Evolutionary conservation across 2,329 filamentous ascomycete species (phyloP).

Genomic region (Colletotrichum sp.): DNA sequence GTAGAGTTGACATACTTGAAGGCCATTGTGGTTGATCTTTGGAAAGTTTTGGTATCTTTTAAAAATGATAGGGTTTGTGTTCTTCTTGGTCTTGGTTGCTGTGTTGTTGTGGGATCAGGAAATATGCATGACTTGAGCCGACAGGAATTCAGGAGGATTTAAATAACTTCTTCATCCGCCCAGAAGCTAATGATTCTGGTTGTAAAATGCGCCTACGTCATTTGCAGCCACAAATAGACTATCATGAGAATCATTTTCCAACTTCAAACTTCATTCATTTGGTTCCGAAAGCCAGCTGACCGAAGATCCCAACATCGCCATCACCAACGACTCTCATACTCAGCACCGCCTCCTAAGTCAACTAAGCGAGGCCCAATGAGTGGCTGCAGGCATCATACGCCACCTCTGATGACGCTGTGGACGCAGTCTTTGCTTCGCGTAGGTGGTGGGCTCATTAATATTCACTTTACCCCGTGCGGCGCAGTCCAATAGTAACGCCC

Average conservation of each 20-base stretch:
- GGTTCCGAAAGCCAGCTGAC: background rate
- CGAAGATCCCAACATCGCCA: background rate
- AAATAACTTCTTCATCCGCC: background rate
- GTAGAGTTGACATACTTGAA: background rate
- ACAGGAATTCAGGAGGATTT: background rate
- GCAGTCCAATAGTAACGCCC: background rate
- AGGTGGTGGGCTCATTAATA: background rate
- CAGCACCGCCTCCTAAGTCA: background rate
- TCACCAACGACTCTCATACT: background rate
- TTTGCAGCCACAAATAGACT: background rate
- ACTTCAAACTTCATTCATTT: background rate
- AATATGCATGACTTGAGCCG: background rate
- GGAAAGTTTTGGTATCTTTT: background rate
- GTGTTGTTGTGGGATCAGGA: background rate
- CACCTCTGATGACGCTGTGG: background rate
- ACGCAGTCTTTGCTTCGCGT: background rate
- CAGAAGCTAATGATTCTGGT: background rate
- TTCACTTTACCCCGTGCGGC: background rate
- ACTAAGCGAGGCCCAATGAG: background rate
- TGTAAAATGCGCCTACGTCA: background rate
- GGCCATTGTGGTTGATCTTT: background rate
- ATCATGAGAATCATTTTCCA: background rate
- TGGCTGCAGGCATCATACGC: background rate
- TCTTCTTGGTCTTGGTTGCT: background rate
- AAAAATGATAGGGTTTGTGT: background rate